Evolutionary conservation across 1,284 basidiomycete genomes (phyloP).

Genomic region (Kwoniella shivajii): DNA sequence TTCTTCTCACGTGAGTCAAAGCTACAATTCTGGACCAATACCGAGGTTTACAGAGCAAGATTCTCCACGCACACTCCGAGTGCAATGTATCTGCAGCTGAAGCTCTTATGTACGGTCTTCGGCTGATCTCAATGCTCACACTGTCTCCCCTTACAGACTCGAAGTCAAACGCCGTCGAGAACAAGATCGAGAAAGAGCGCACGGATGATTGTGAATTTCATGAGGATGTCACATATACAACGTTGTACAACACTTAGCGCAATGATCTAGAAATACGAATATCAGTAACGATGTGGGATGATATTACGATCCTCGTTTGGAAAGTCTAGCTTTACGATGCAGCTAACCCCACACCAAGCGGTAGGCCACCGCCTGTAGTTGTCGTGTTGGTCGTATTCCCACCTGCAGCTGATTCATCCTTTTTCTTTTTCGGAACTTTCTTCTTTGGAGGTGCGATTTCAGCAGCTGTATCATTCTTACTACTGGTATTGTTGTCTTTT

Average conservation of each 20-base stretch:
- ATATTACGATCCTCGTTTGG: no score
- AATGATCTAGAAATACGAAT: no score
- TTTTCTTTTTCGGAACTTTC: conserved; percentile 17
- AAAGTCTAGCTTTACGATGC: no score
- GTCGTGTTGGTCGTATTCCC: not conserved
- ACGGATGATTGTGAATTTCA: not conserved
- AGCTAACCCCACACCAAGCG: not conserved
- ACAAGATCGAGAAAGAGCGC: not conserved
- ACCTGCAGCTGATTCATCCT: conserved; percentile 3
- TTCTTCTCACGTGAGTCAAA: conserved; percentile 63
- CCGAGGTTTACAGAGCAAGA: no score
- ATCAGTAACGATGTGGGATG: no score
- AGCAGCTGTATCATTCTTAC: not conserved
- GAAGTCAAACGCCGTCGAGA: conserved; percentile 19
- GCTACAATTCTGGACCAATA: no score
- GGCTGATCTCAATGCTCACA: no score
- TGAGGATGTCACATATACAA: conserved; percentile 4
- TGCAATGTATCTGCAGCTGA: no score
- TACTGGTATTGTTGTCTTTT: not conserved
- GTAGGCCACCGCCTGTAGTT: not conserved
- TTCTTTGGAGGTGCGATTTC: conserved; percentile 1
- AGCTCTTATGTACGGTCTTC: no score
- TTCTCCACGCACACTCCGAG: no score
- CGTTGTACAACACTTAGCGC: conserved; percentile 18
- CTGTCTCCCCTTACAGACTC: conserved; percentile 3